Percentiles rank a stretch among this genome's conserved stretches.
Conservation (phyloP, 805 yeast genomes). For the Vanderwaltozyma tropicalis region DNA sequence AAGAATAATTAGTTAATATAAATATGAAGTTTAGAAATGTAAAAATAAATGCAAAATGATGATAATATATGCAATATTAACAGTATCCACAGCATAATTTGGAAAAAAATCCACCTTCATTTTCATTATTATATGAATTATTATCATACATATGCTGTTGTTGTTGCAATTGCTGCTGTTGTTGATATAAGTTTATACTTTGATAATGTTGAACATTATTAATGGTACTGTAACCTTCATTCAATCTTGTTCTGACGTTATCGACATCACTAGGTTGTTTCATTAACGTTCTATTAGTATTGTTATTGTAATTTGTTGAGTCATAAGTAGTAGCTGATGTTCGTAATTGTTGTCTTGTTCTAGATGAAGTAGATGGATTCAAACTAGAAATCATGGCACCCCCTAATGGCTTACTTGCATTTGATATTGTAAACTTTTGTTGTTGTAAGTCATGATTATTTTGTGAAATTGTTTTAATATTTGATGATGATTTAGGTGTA, state of each 20-base stretch:
- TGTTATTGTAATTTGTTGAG: neutral
- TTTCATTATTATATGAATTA: constrained; percentile 1
- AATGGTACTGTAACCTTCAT: neutral
- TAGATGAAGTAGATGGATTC: neutral
- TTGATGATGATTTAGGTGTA: neutral
- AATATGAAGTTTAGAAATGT: neutral
- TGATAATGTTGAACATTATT: constrained; percentile 1
- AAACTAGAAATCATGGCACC: neutral
- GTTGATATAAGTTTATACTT: constrained; percentile 2
- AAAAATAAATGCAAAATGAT: neutral
- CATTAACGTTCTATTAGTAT: neutral
- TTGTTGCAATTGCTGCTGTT: neutral
- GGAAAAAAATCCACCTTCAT: constrained; percentile 1
- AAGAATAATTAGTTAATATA: too few species aligned
- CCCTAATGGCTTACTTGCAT: neutral
- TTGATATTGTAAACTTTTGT: constrained; percentile 2
- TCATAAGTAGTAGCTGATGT: neutral
- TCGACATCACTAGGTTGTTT: neutral
- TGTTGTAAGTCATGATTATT: constrained; percentile 2
- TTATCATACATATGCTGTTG: constrained; percentile 1
- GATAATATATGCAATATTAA: neutral
- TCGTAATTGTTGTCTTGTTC: neutral
- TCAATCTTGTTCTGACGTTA: neutral
- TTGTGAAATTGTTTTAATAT: constrained; percentile 1
- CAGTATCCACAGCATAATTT: constrained; percentile 4